Conservation (phyloP, 78 protist species). For the Salpingoeca rosetta region DNA sequence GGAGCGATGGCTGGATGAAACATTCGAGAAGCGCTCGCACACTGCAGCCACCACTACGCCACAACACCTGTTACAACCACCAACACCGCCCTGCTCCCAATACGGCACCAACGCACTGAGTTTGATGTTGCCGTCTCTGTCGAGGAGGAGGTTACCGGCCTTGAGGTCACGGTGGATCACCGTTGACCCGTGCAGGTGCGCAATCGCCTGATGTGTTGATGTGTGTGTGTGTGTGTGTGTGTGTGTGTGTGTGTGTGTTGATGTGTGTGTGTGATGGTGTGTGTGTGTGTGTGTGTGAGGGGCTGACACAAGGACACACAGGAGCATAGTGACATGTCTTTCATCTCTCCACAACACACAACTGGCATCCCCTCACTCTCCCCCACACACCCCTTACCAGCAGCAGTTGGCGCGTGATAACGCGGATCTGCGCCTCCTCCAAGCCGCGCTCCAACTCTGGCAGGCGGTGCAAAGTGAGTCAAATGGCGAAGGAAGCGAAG, state of each 20-base stretch:
- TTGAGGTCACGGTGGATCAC: slow-evolving; percentile 89
- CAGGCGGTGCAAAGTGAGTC: not conserved
- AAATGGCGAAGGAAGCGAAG: not conserved
- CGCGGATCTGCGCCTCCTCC: slow-evolving; percentile 67
- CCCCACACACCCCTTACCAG: too few species aligned
- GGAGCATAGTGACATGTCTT: too few species aligned
- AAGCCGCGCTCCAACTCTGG: slow-evolving; percentile 40
- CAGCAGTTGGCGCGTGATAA: slow-evolving; percentile 58
- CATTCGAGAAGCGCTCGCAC: too few species aligned
- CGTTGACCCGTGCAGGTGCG: slow-evolving; percentile 38
- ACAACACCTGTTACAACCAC: too few species aligned
- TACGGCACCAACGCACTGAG: slow-evolving; percentile 34
- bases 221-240: too few species aligned
- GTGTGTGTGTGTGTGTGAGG: too few species aligned
- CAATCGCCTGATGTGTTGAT: slow-evolving; percentile 33
- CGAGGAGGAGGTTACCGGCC: slow-evolving; percentile 79
- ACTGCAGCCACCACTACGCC: too few species aligned
- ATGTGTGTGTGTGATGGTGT: too few species aligned
- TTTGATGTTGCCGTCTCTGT: slow-evolving; percentile 53
- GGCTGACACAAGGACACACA: too few species aligned
- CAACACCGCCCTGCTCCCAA: not conserved
- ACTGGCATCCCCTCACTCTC: slow-evolving; percentile 32
- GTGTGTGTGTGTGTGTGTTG: too few species aligned
- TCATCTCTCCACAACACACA: too few species aligned
- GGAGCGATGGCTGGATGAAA: too few species aligned